Percentiles rank a stretch among this genome's conserved stretches.
Conservation (phyloP, 306 rosid genomes). For the Hylodesmum podocarpum region DNA sequence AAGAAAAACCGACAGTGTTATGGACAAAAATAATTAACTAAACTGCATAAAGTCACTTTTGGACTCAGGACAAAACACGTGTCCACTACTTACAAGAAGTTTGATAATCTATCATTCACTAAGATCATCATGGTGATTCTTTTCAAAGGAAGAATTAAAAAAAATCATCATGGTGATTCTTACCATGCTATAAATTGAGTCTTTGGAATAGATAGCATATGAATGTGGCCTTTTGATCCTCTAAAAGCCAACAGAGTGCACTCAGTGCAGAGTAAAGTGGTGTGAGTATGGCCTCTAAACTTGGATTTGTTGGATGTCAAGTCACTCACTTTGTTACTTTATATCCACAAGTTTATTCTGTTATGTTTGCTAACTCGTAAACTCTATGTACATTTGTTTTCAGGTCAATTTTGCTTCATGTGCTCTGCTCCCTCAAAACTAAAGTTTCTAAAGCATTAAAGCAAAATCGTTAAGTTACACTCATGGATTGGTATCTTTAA, state of each 20-base stretch:
- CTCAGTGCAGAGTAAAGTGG: neutral
- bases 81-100: constrained; percentile 6
- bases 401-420: neutral
- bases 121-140: constrained; percentile 22
- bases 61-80: constrained; percentile 13
- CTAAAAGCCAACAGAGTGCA: constrained; percentile 11
- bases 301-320: constrained; percentile 7
- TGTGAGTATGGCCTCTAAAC: constrained; percentile 16
- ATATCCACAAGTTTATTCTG: neutral
- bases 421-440: neutral
- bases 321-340: neutral
- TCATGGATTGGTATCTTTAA: constrained; percentile 5
- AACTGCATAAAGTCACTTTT: constrained; percentile 29
- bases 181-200: constrained; percentile 3
- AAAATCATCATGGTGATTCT: constrained; percentile 22
- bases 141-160: too few relatives aligned
- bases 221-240: constrained; percentile 23
- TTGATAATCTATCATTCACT: neutral
- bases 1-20: neutral
- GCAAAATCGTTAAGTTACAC: neutral
- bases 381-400: neutral
- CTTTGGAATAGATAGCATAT: neutral
- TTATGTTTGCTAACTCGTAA: neutral
- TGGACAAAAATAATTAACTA: neutral
- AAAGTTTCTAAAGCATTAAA: neutral